Base-by-base conservation (phyloP, 495 filamentous ascomycete genomes). In the Clohesyomyces aquaticus region DNA sequence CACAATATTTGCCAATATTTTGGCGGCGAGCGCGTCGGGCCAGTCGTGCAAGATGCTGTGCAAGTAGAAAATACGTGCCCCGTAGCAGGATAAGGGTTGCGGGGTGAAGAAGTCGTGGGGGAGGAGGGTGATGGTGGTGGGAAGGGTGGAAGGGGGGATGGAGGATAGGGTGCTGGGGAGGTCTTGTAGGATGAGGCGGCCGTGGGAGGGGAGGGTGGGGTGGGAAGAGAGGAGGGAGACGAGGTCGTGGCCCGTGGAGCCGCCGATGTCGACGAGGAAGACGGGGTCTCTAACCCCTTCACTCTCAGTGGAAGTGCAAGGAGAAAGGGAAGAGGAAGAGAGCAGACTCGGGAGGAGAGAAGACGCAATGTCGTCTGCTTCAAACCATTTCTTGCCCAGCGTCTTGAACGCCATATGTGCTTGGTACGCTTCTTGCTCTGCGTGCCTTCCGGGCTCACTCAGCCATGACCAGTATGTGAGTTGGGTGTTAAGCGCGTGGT, bases 41-140 rank as follows among this genome's bases (percentile, higher is more conserved):
- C 78, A 84, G 59, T 84, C 79, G 53, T 85, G 81, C 0, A 85
- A 69, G 1, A 83, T 74, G 16, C 75, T 69, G 21, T 81, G 78
- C 41, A 82, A 68, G 59, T 78, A 77, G 65, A 84, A 85, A 0
- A 76, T 74, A 82, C 82, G 22, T 45, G 19, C n/a, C 16, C 22
- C 16, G 23, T 14, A 11, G n/a, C n/a, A n/a, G n/a, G n/a, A n/a
- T n/a, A n/a, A n/a, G n/a, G 48, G 48, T 23, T 62, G 59, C 19
- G 59, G 49, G 18, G 49, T 60, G 25, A 62, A 62, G 38, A 62
- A 62, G 35, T 62, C 59, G 49, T 62, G 38, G 1, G 14, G 35
- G 29, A 45, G 59, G 14, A 25, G 23, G 18, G 47, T 3, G 42
- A 59, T 55, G 6, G 14, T 42, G 18, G 28, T 25, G 4, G 25